Percentiles rank a stretch among this genome's conserved stretches.
Conservation (phyloP, 2,329 filamentous ascomycete species). For the Fusarium pseudoanthophilum region DNA sequence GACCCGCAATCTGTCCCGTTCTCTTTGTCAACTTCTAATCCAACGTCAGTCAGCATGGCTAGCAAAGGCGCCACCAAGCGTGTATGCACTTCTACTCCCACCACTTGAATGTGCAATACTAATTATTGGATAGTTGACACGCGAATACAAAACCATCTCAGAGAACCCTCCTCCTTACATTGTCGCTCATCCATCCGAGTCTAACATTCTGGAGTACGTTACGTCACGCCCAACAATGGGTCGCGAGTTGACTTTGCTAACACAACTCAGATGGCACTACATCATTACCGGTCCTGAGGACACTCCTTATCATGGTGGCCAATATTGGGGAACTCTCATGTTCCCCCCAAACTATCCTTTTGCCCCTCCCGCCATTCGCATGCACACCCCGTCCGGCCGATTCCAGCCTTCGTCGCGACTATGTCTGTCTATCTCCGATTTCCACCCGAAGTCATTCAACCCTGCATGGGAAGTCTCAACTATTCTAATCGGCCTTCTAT, state of each 20-base stretch:
- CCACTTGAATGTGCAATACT: slow-evolving; percentile 26
- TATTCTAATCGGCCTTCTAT: slow-evolving; percentile 91
- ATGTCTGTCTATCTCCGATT: slow-evolving; percentile 96
- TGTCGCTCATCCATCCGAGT: slow-evolving; percentile 86
- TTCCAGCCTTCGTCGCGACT: slow-evolving; percentile 93
- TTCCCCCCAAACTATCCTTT: slow-evolving; percentile 98
- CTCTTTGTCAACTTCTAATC: slow-evolving; percentile 23
- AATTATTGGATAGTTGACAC: slow-evolving; percentile 60
- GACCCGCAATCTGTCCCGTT: slow-evolving; percentile 43
- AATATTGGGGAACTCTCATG: slow-evolving; percentile 97
- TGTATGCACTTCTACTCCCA: slow-evolving; percentile 56
- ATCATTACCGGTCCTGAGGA: slow-evolving; percentile 94
- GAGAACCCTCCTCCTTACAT: slow-evolving; percentile 90
- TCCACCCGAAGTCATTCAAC: slow-evolving; percentile 98
- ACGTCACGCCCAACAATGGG: slow-evolving; percentile 7
- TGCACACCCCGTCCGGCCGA: slow-evolving; percentile 96
- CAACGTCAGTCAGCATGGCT: slow-evolving; percentile 62
- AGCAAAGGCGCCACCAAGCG: slow-evolving; percentile 79
- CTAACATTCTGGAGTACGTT: slow-evolving; percentile 86
- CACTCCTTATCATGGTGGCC: slow-evolving; percentile 92
- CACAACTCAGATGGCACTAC: slow-evolving; percentile 80
- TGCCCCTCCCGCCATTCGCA: slow-evolving; percentile 95
- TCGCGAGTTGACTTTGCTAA: slow-evolving; percentile 14
- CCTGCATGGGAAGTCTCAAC: slow-evolving; percentile 98
- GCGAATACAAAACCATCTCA: slow-evolving; percentile 71